Base-by-base conservation (phyloP, 768 basidiomycete species). In the Leccinum subgranulosum region DNA sequence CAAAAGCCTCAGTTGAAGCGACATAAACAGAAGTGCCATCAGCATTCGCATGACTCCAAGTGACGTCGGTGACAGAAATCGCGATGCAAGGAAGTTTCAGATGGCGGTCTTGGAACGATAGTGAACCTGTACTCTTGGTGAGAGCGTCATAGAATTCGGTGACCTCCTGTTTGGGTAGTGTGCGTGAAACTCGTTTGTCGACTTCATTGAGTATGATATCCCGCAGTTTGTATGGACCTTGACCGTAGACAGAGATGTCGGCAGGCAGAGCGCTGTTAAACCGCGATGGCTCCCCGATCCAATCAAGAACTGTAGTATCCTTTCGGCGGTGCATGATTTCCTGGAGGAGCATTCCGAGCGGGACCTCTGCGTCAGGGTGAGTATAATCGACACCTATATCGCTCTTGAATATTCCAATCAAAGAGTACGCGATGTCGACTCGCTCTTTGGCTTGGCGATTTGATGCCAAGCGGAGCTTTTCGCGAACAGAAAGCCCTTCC, bases 251-350 rank as follows among this genome's bases (percentile, higher is more conserved):
- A 2, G 64, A 47, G 31, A 65, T 51, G 0, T 56, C 19, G 10
- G 64, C 54, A 12, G 64, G 64, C 2, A 66, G 28, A 34, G 49
- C 51, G 29, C 59, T 64, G 27, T 66, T 48, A 25, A 66, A 66
- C 15, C 23, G 49, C 1, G 65, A 66, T 25, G 61, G 15, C 12
- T 39, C 17, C 23, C 65, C 65, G 5, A 58, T 7, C 65, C 65
- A 66, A 55, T 66, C 65, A 4, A 66, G 56, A n/a, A 63, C 61
- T 7, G 57, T 54, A 11, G 31, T n/a, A 7, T 63, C 65, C n/a
- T 55, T 50, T 27, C 50, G 47, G 6, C 58, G 64, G 27, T 54
- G 49, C 10, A 65, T 53, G 2, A 51, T 46, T 33, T 66, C 64
- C n/a, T 63, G 56, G 6, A 63, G 25, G 19, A 63, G 60, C 1